phyloP scores from a whole-genome alignment of 768 basidiomycete genomes.

The Boletus vinaceobasis region DNA sequence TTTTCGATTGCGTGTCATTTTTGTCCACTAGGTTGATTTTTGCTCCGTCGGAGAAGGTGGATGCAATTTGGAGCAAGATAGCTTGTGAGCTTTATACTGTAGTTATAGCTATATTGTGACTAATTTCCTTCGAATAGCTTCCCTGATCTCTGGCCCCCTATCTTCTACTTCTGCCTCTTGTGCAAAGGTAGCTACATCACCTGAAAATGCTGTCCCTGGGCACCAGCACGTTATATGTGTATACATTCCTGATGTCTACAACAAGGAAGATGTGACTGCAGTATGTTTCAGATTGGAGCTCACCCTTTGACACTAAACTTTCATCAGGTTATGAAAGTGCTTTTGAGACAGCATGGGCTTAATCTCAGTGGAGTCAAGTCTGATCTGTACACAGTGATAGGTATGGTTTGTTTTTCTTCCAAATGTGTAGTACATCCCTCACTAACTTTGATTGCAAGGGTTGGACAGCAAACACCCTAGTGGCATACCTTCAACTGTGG shows the following conservation, averaged over 20 bases:
- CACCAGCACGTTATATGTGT: constrained; percentile 67
- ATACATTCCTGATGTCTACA: constrained; percentile 69
- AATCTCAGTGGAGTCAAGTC: constrained; percentile 69
- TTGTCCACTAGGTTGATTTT: constrained; percentile 59
- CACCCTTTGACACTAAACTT: neutral
- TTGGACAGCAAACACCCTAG: constrained; percentile 77
- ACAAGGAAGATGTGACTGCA: constrained; percentile 55
- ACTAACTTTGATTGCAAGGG: constrained; percentile 36
- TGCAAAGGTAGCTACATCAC: constrained; percentile 67
- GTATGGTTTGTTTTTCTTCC: constrained; percentile 30
- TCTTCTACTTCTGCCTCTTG: constrained; percentile 51
- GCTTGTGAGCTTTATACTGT: constrained; percentile 44
- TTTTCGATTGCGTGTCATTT: neutral
- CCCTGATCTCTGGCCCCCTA: constrained; percentile 61
- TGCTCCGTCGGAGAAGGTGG: constrained; percentile 57
- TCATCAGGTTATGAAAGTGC: constrained; percentile 59
- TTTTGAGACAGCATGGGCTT: constrained; percentile 62
- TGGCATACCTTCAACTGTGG: constrained; percentile 66
- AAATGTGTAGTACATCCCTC: neutral
- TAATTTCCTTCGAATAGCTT: constrained; percentile 38
- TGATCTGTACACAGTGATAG: constrained; percentile 62
- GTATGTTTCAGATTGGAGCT: constrained; percentile 30
- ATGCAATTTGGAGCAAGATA: constrained; percentile 58
- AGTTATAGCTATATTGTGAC: neutral
- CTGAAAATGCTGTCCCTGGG: constrained; percentile 42